A percentile compares a stretch with the other conserved stretches of the same genome.
Conservation (phyloP, 768 basidiomycete species). For the Xerocomellus intermedius region DNA sequence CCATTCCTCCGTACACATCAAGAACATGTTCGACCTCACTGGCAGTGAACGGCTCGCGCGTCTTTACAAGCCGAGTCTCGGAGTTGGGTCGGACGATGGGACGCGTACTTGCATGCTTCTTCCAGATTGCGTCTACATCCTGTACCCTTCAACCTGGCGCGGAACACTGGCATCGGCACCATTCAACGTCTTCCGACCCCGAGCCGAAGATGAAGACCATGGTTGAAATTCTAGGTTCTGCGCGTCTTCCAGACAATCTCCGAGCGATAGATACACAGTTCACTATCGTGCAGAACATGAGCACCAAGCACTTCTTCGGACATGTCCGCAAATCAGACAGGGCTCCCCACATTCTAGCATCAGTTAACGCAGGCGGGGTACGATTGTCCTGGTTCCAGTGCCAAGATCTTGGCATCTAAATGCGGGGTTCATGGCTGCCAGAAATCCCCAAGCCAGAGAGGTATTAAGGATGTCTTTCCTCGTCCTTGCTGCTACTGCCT, state of each 20-base stretch:
- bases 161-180: neutral
- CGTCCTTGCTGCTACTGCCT: too few relatives aligned
- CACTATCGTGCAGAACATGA: neutral
- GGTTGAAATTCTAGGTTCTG: neutral
- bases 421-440: too few relatives aligned
- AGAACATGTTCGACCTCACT: neutral
- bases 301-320: neutral
- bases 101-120: too few relatives aligned
- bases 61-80: too few relatives aligned
- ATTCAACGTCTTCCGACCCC: neutral
- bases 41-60: neutral
- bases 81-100: too few relatives aligned
- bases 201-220: neutral
- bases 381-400: neutral
- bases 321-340: neutral
- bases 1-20: neutral
- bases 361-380: neutral
- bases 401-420: too few relatives aligned
- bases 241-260: neutral
- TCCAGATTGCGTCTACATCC: neutral
- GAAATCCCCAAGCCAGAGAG: too few relatives aligned
- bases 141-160: too few relatives aligned
- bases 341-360: neutral
- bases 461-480: too few relatives aligned
- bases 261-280: neutral